Percentiles rank a stretch among this genome's conserved stretches.
These are phyloP conservation scores for Arthrinium phaeospermum DNA, from an alignment of 2,329 filamentous ascomycete species.

Conservation along the genomic window DNA sequence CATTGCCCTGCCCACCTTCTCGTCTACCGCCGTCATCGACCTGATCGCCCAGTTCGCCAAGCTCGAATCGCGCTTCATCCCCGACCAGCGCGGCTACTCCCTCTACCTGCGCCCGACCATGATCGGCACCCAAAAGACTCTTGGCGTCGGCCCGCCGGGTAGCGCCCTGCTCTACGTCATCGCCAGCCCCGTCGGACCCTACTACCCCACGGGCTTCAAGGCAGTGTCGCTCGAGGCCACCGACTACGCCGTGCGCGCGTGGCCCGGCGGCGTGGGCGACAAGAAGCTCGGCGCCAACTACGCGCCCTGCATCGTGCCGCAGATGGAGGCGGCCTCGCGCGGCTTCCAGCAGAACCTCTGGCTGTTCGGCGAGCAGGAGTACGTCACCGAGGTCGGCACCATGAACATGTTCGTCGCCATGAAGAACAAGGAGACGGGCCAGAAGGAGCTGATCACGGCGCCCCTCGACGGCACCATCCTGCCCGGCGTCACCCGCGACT, in stretches of 20 bases:
- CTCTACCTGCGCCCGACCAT: slow-evolving; percentile 95
- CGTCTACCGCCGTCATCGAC: slow-evolving; percentile 74
- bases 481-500: slow-evolving; percentile 93
- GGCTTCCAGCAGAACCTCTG: slow-evolving; percentile 99
- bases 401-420: slow-evolving; percentile 98
- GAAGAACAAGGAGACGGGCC: slow-evolving; percentile 83
- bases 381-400: slow-evolving; percentile 94
- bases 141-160: slow-evolving; percentile 90
- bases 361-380: slow-evolving; percentile 96
- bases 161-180: slow-evolving; percentile 94
- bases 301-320: slow-evolving; percentile 97
- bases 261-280: slow-evolving; percentile 96
- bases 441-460: slow-evolving; percentile 93
- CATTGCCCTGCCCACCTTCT: slow-evolving; percentile 91
- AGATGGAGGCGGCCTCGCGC: slow-evolving; percentile 86
- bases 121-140: slow-evolving; percentile 94
- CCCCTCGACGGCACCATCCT: slow-evolving; percentile 96
- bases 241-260: slow-evolving; percentile 94
- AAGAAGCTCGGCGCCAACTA: slow-evolving; percentile 99
- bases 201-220: slow-evolving; percentile 99
- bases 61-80: slow-evolving; percentile 89
- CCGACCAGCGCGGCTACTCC: slow-evolving; percentile 84
- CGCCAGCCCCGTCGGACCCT: slow-evolving; percentile 93
- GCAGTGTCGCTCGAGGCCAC: slow-evolving; percentile 94
- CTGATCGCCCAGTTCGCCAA: slow-evolving; percentile 81